A percentile compares a stretch with the other conserved stretches of the same genome.
These are phyloP conservation scores for Syzygium jambos DNA, from an alignment of 345 rosid genomes.

Conservation along the genomic window DNA sequence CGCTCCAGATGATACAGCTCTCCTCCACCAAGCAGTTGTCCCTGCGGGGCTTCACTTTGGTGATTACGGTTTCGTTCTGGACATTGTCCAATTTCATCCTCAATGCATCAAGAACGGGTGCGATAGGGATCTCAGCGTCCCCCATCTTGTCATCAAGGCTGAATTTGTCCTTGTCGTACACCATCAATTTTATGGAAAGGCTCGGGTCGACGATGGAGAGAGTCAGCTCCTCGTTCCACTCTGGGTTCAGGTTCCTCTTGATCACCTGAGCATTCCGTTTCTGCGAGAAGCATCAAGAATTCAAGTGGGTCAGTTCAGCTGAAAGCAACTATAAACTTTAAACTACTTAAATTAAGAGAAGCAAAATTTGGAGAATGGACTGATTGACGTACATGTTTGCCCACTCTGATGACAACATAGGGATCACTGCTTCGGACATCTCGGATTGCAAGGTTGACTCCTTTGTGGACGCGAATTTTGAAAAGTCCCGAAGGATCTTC, in stretches of 20 bases:
- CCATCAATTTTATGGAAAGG: constrained; percentile 50
- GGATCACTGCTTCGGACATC: constrained; percentile 25
- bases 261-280: constrained; percentile 62
- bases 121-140: not conserved
- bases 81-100: not conserved
- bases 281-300: constrained; percentile 21
- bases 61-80: not conserved
- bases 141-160: constrained; percentile 1
- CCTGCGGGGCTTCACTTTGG: not conserved
- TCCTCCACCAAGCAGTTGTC: constrained; percentile 4
- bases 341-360: not conserved
- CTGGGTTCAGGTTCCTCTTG: constrained; percentile 55
- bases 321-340: not conserved
- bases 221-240: constrained; percentile 72
- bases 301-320: not conserved
- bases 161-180: not conserved
- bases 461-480: constrained; percentile 49
- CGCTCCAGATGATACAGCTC: constrained; percentile 4
- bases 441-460: constrained; percentile 77
- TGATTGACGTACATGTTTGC: not conserved
- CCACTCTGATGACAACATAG: constrained; percentile 2
- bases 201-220: constrained; percentile 49
- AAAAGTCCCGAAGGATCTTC: constrained; percentile 62
- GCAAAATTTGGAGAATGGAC: not conserved
- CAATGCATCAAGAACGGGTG: not conserved